These are phyloP conservation scores for Ustilago xerochloae DNA, from an alignment of 1,284 basidiomycete genomes.

Conservation along the genomic window DNA sequence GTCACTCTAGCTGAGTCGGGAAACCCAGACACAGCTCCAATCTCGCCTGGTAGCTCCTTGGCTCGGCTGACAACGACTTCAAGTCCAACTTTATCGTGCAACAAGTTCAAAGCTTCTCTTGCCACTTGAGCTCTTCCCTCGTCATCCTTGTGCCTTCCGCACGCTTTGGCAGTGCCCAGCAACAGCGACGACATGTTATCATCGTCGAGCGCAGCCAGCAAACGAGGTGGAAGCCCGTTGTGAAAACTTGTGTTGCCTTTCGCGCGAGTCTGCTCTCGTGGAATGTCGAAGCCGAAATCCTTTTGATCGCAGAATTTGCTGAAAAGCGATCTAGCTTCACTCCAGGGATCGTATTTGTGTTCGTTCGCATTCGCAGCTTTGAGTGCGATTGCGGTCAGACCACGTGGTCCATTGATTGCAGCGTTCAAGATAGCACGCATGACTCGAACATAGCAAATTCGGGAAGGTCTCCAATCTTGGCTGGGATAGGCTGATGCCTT, in stretches of 20 bases:
- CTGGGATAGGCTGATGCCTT: neutral
- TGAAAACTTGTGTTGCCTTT: neutral
- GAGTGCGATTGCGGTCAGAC: slow-evolving; percentile 19
- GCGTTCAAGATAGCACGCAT: slow-evolving; percentile 21
- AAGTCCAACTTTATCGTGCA: slow-evolving; percentile 21
- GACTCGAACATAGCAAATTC: slow-evolving; percentile 21
- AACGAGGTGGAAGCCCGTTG: neutral
- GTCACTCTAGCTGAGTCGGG: too few species aligned
- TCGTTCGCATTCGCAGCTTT: neutral
- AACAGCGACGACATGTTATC: slow-evolving; percentile 12
- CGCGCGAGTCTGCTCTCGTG: too few species aligned
- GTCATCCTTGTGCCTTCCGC: neutral
- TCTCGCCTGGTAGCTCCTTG: neutral
- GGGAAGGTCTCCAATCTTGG: slow-evolving; percentile 19
- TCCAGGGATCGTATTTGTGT: slow-evolving; percentile 23
- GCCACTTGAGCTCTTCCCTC: slow-evolving; percentile 11
- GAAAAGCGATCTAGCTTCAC: slow-evolving; percentile 23
- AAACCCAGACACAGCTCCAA: slow-evolving; percentile 12
- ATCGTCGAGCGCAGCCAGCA: too few species aligned
- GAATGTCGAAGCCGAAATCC: neutral
- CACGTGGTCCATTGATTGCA: neutral
- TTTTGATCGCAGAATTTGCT: slow-evolving; percentile 13
- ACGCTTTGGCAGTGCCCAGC: slow-evolving; percentile 14
- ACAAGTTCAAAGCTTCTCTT: slow-evolving; percentile 22
- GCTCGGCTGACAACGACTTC: neutral